phyloP scores from a whole-genome alignment of 2,329 filamentous ascomycete genomes.

The Coniochaeta sp. region DNA sequence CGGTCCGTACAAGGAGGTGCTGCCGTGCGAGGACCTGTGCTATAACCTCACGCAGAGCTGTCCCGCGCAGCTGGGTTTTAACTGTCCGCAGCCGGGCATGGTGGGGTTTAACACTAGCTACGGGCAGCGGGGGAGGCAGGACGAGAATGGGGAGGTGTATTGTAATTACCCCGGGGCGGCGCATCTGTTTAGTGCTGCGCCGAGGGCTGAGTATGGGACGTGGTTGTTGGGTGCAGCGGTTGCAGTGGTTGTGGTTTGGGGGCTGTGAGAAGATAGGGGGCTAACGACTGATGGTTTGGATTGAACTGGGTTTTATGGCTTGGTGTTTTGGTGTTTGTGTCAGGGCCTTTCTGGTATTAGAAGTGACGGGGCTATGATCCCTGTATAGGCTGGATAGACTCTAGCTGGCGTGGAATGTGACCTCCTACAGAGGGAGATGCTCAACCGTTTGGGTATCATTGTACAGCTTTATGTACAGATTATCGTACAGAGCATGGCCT shows the following conservation, averaged over 20 bases:
- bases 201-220: slow-evolving; percentile 18
- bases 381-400: not conserved
- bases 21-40: slow-evolving; percentile 85
- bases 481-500: not conserved
- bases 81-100: slow-evolving; percentile 52
- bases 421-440: no score
- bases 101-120: slow-evolving; percentile 41
- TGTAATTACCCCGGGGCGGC: slow-evolving; percentile 59
- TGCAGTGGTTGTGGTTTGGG: not conserved
- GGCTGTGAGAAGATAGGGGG: slow-evolving; percentile 1
- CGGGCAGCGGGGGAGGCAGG: slow-evolving; percentile 19
- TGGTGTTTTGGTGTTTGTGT: no score
- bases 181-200: slow-evolving; percentile 32
- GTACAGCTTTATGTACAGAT: not conserved
- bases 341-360: no score
- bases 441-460: not conserved
- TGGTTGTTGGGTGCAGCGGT: not conserved
- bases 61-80: slow-evolving; percentile 67
- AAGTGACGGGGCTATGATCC: no score
- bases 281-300: not conserved
- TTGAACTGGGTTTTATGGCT: not conserved
- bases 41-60: slow-evolving; percentile 81
- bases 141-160: slow-evolving; percentile 21
- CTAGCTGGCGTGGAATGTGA: not conserved
- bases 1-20: slow-evolving; percentile 87